Evolutionary conservation across 1,284 basidiomycete species (phyloP).

Genomic region (Puccinia hordei): DNA sequence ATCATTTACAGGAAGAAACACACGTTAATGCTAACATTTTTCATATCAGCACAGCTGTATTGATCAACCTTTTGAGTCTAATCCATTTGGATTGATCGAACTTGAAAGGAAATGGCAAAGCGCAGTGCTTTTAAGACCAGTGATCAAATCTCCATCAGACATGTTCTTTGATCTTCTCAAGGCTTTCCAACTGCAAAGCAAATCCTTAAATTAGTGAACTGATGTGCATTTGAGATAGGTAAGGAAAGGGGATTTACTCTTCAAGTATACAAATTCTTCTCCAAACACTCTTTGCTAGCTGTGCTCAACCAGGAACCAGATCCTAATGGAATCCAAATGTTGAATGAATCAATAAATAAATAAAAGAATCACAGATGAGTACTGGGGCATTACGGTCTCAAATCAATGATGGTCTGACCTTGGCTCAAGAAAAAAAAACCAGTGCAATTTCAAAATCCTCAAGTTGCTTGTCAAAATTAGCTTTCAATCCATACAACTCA

Average conservation of each 20-base stretch:
- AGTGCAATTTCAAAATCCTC: conserved; percentile 62
- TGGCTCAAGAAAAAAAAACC: conserved; percentile 61
- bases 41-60: neutral
- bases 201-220: neutral
- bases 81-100: conserved; percentile 29
- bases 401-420: conserved; percentile 55
- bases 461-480: conserved; percentile 57
- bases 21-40: neutral
- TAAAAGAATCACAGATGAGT: neutral
- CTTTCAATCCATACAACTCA: conserved; percentile 64
- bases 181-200: conserved; percentile 67
- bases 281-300: conserved; percentile 76
- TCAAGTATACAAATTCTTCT: conserved; percentile 82
- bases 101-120: conserved; percentile 62
- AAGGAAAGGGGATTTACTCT: conserved; percentile 66
- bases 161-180: conserved; percentile 71
- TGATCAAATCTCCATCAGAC: conserved; percentile 71
- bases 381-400: too few species aligned
- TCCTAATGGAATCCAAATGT: conserved; percentile 65
- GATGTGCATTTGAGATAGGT: neutral
- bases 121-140: conserved; percentile 70
- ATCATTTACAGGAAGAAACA: neutral
- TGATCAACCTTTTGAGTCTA: neutral
- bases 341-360: too few species aligned
- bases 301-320: conserved; percentile 70